Base-by-base conservation (phyloP, 129 eudicot genomes). In the Lactuca sativa region DNA sequence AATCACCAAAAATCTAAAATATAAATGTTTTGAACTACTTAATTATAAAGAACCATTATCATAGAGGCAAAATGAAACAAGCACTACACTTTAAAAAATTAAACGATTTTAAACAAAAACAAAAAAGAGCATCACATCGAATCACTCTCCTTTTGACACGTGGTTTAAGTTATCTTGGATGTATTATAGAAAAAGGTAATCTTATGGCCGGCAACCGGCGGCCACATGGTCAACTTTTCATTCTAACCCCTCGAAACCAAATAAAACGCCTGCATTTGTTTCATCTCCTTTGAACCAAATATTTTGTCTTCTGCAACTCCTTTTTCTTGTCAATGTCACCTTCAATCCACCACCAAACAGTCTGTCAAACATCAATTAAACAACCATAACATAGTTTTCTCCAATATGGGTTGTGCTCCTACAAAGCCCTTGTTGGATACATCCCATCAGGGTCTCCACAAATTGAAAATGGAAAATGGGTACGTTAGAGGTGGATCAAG, bases 391-490 rank as follows among this genome's bases (percentile, higher is more conserved):
- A 75, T 73, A 69, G 82, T 64, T 64, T 66, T 55, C 32, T 12
- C 72, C 63, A 31, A 36, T 52, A 88, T 88, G 95, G 95, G 95
- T 11, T 80, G 95, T 74, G 86, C 76, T 64, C 77, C 79, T 59
- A 79, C 81, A 14, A 82, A 74, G 77, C 86, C 88, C 62, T 65
- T 84, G 10, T 54, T 33, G 74, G 77, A 71, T 11, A 69, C 84
- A 25, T 80, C 90, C 2, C 81, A 71, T 8, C 69, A 72, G 49
- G 70, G 84, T 59, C 80, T 82, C n/a, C 80, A 81, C 73, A 85
- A 78, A 78, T 41, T 78, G 31, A 85, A 85, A 65, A 57, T 79
- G 69, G 86, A 82, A 34, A 82, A 78, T 47, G 95, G 86, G 17
- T 88, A 85, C 62, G 81, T 74, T 31, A 81, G 67, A 37, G 85